Evolutionary conservation across 2,329 filamentous ascomycete species (phyloP).

Genomic region (Botrytis galanthina): DNA sequence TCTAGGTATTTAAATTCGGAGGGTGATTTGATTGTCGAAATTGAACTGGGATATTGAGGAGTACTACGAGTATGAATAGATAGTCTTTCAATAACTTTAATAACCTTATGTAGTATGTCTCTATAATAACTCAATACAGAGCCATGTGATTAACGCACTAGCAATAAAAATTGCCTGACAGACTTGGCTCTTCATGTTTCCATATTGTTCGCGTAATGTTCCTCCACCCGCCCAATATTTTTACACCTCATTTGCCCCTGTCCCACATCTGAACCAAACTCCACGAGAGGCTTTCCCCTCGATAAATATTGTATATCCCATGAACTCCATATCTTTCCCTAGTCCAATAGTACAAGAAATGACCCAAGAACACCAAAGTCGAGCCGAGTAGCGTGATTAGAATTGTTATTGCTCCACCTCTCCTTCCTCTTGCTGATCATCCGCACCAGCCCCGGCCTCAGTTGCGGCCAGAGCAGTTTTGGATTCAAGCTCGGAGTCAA

Average conservation of each 20-base stretch:
- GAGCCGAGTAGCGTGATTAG: background rate
- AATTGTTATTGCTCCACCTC: slow-evolving; percentile 7
- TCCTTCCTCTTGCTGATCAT: slow-evolving; percentile 4
- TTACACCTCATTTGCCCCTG: slow-evolving; percentile 5
- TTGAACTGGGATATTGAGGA: background rate
- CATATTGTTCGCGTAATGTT: background rate
- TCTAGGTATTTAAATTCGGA: background rate
- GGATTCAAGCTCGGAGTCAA: background rate
- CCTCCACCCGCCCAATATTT: background rate
- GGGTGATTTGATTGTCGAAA: background rate
- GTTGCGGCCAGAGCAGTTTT: background rate
- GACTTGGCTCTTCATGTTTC: background rate
- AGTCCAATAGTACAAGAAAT: slow-evolving; percentile 7
- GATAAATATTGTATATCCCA: background rate
- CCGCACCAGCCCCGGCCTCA: background rate
- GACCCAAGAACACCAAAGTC: slow-evolving; percentile 1
- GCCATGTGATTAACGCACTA: background rate
- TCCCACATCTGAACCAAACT: slow-evolving; percentile 1
- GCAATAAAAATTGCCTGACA: background rate
- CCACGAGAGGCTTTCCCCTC: background rate
- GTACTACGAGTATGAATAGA: background rate
- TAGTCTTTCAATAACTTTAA: background rate
- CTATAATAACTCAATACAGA: background rate
- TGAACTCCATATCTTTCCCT: slow-evolving; percentile 3
- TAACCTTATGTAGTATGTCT: background rate